Evolutionary conservation across 2,329 filamentous ascomycete species (phyloP).

Genomic region (Fulvia fulva): DNA sequence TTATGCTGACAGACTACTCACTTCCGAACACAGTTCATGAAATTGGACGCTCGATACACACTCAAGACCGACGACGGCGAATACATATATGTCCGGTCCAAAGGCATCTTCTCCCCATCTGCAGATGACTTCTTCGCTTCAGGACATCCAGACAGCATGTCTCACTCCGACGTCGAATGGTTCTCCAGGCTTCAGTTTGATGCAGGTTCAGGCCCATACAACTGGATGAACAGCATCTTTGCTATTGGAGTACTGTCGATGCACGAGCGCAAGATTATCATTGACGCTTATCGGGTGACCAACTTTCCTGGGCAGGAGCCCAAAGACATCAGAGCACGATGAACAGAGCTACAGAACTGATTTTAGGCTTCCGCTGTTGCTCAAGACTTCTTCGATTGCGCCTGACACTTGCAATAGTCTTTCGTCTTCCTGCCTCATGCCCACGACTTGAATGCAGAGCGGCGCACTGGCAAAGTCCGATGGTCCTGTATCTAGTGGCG

Average conservation of each 20-base stretch:
- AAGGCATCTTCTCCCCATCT: slow-evolving; percentile 16
- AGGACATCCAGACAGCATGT: slow-evolving; percentile 9
- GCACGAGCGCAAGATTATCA: slow-evolving; percentile 22
- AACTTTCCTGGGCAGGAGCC: slow-evolving; percentile 17
- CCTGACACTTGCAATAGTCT: too few relatives aligned
- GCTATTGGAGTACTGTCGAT: slow-evolving; percentile 23
- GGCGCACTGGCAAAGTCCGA: too few relatives aligned
- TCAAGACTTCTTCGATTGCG: too few relatives aligned
- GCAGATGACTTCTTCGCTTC: slow-evolving; percentile 1
- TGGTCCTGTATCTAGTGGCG: too few relatives aligned
- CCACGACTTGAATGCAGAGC: too few relatives aligned
- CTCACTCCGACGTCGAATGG: slow-evolving; percentile 24
- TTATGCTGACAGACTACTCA: not conserved
- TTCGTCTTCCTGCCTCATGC: too few relatives aligned
- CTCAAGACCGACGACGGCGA: slow-evolving; percentile 23
- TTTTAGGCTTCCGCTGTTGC: too few relatives aligned
- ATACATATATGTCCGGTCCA: slow-evolving; percentile 22
- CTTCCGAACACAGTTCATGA: slow-evolving; percentile 16
- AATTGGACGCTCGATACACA: too few relatives aligned
- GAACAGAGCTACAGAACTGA: too few relatives aligned
- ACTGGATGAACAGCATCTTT: slow-evolving; percentile 24
- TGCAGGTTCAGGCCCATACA: slow-evolving; percentile 18
- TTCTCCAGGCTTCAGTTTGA: slow-evolving; percentile 26
- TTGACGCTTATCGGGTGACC: slow-evolving; percentile 25
- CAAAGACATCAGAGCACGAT: too few relatives aligned